phyloP scores from a whole-genome alignment of 495 filamentous ascomycete genomes.

The Jackrogersella minutella region DNA sequence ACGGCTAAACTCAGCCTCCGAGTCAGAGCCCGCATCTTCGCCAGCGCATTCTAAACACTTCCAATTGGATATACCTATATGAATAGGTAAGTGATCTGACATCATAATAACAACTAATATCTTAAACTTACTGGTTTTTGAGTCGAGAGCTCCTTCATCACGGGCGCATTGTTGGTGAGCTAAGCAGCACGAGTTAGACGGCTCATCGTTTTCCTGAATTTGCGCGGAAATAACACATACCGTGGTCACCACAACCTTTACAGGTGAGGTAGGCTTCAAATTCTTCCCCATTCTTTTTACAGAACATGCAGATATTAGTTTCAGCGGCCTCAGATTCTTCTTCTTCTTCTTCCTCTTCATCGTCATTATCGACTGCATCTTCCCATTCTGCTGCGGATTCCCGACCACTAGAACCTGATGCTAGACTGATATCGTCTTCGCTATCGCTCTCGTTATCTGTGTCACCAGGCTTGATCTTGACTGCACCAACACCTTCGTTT shows the following conservation, averaged over 20 bases:
- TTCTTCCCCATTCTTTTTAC: conserved; percentile 83
- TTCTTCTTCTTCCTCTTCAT: conserved; percentile 73
- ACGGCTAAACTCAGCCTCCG: conserved; percentile 45
- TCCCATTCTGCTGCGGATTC: conserved; percentile 73
- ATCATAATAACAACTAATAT: conserved; percentile 22
- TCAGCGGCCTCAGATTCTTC: conserved; percentile 62
- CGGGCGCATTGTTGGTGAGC: conserved; percentile 95
- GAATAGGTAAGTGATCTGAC: conserved; percentile 19
- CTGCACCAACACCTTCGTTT: conserved; percentile 75
- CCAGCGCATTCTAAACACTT: conserved; percentile 79
- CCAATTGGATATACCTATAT: conserved; percentile 71
- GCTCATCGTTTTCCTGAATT: conserved; percentile 39
- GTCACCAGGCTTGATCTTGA: conserved; percentile 70
- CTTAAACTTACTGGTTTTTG: conserved; percentile 43
- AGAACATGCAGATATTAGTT: conserved; percentile 79
- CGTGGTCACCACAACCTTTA: conserved; percentile 83
- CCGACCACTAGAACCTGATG: conserved; percentile 57
- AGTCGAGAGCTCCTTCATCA: conserved; percentile 72
- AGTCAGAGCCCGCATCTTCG: conserved; percentile 67
- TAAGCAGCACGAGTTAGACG: conserved; percentile 57
- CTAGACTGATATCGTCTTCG: conserved; percentile 43
- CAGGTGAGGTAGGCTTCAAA: conserved; percentile 88
- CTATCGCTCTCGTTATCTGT: conserved; percentile 57
- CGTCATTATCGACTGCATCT: conserved; percentile 71
- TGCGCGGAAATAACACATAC: conserved; percentile 63